Percentiles rank a stretch among this genome's conserved stretches.
Conservation (phyloP, 371 early-diverging fungal species). For the Rhizopus stolonifer region DNA sequence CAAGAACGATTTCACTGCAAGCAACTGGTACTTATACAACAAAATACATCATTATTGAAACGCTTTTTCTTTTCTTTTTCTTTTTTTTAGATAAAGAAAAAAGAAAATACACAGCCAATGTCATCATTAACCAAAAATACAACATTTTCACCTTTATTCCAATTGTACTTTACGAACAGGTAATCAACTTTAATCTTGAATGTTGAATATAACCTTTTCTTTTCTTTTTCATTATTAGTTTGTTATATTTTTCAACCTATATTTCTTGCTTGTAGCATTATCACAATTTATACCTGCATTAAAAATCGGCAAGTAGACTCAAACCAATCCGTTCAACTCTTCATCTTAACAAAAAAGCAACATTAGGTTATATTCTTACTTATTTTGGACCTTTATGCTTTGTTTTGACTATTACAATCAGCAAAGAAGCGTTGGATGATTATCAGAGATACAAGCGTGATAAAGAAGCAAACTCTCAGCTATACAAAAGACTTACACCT, state of each 20-base stretch:
- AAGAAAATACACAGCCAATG: constrained; percentile 76
- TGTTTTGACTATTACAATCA: constrained; percentile 91
- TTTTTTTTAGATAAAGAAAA: constrained; percentile 49
- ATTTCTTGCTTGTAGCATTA: constrained; percentile 94
- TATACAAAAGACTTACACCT: constrained; percentile 63
- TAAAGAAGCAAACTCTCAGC: constrained; percentile 90
- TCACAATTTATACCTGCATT: constrained; percentile 92
- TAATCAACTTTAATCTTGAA: constrained; percentile 20
- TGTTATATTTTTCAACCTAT: constrained; percentile 96
- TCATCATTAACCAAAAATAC: constrained; percentile 97
- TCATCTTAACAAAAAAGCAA: background rate
- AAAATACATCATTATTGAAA: too few relatives aligned
- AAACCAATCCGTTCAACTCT: background rate
- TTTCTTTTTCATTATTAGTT: constrained; percentile 61
- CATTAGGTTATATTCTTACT: constrained; percentile 85
- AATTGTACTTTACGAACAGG: constrained; percentile 92
- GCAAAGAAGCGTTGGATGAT: constrained; percentile 98
- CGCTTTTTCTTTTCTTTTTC: too few relatives aligned
- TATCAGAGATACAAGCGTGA: constrained; percentile 89
- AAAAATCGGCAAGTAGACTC: constrained; percentile 61
- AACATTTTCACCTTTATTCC: constrained; percentile 88
- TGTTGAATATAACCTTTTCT: background rate
- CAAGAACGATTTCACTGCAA: constrained; percentile 35
- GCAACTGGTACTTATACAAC: constrained; percentile 38
- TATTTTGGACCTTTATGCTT: constrained; percentile 96